Percentiles rank a stretch among this genome's conserved stretches.
These are phyloP conservation scores for Penicillium vulpinum DNA, from an alignment of 2,329 filamentous ascomycete species.

Conservation along the genomic window DNA sequence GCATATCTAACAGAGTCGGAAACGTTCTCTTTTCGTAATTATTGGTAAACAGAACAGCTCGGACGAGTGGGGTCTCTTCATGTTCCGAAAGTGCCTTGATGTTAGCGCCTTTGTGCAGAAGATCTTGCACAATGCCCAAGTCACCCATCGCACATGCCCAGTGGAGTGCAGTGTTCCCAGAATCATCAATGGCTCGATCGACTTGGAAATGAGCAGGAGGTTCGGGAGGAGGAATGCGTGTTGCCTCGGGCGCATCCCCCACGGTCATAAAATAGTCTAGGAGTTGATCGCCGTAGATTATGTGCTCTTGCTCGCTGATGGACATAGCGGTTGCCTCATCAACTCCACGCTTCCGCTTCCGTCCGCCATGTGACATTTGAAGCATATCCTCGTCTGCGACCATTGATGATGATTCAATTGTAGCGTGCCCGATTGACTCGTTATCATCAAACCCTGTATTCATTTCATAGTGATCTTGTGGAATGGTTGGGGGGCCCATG, in stretches of 20 bases:
- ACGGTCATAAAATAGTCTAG: conserved; percentile 94
- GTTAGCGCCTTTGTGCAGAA: conserved; percentile 77
- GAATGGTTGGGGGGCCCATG: conserved; percentile 39
- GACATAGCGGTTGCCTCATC: conserved; percentile 59
- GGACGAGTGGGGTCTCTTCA: conserved; percentile 90
- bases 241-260: conserved; percentile 68
- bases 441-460: conserved; percentile 68
- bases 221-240: conserved; percentile 63
- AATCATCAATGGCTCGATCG: conserved; percentile 89
- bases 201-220: conserved; percentile 85
- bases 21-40: conserved; percentile 94
- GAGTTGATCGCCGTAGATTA: conserved; percentile 87
- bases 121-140: conserved; percentile 82
- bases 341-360: conserved; percentile 76
- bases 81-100: conserved; percentile 67
- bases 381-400: conserved; percentile 79
- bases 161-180: conserved; percentile 88
- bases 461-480: conserved; percentile 67
- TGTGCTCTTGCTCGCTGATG: conserved; percentile 76
- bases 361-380: conserved; percentile 62
- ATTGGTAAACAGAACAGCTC: conserved; percentile 93
- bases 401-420: conserved; percentile 79
- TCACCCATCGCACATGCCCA: conserved; percentile 99
- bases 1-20: conserved; percentile 75
- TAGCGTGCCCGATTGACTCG: conserved; percentile 79